Evolutionary conservation across 2,329 filamentous ascomycete genomes (phyloP).

Genomic region (Geoglossum cookeanum): DNA sequence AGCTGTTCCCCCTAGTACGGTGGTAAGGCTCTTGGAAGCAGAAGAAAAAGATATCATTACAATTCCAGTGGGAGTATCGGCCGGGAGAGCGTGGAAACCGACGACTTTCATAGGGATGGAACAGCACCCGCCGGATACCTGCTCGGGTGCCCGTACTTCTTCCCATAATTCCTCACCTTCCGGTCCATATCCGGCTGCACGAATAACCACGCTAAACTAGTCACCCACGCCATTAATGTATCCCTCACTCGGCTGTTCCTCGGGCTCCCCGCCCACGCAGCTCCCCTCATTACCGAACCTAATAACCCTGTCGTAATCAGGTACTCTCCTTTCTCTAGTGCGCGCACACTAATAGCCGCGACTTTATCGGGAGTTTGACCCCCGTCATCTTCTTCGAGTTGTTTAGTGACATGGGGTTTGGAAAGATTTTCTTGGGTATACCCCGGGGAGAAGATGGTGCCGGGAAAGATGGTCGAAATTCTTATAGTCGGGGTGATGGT

Average conservation of each 20-base stretch:
- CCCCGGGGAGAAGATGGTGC: slow-evolving; percentile 61
- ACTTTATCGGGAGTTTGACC: slow-evolving; percentile 62
- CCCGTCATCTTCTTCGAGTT: slow-evolving; percentile 68
- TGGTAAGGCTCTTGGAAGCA: too few relatives aligned
- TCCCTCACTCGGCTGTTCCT: slow-evolving; percentile 43
- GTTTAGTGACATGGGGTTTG: slow-evolving; percentile 64
- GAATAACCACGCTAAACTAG: slow-evolving; percentile 38
- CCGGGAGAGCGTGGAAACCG: too few relatives aligned
- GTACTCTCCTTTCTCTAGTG: slow-evolving; percentile 64
- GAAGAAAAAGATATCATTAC: too few relatives aligned
- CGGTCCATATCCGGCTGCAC: slow-evolving; percentile 35
- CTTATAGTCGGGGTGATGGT: slow-evolving; percentile 46
- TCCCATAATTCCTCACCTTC: slow-evolving; percentile 33
- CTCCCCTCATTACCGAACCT: slow-evolving; percentile 51
- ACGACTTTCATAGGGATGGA: too few relatives aligned
- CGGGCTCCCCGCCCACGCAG: slow-evolving; percentile 32
- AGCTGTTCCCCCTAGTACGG: too few relatives aligned
- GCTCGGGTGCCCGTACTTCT: slow-evolving; percentile 38
- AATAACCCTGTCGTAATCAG: slow-evolving; percentile 58
- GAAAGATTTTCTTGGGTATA: slow-evolving; percentile 53
- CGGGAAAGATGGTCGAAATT: slow-evolving; percentile 68
- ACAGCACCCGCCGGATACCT: slow-evolving; percentile 24
- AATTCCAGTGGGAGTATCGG: too few relatives aligned
- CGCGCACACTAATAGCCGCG: slow-evolving; percentile 47
- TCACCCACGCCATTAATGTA: slow-evolving; percentile 34